Conservation (phyloP, 352 stramenopile species). For the Pythium biforme region DNA sequence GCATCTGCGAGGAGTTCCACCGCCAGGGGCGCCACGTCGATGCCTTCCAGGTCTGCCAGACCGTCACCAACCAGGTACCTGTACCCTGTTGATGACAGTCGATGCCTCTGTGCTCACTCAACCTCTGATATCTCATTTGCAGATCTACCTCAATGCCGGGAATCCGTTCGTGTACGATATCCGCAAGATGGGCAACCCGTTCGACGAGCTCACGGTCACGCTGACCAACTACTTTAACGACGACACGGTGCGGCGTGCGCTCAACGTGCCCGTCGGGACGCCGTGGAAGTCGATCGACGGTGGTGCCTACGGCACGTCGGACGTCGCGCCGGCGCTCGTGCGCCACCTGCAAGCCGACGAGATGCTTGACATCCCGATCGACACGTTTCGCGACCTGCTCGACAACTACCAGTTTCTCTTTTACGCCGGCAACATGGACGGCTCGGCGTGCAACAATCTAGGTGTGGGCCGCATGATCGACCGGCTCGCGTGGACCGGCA, state of each 20-base stretch:
- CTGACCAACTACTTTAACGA: constrained; percentile 85
- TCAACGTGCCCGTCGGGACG: constrained; percentile 77
- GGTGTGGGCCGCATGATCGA: constrained; percentile 78
- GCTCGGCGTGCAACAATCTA: constrained; percentile 79
- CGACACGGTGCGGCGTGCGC: constrained; percentile 71
- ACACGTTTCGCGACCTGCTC: constrained; percentile 71
- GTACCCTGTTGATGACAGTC: background rate
- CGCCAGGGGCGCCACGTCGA: constrained; percentile 71
- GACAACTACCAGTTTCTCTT: constrained; percentile 86
- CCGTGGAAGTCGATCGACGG: constrained; percentile 71
- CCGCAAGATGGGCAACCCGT: constrained; percentile 55
- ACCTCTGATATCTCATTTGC: constrained; percentile 7
- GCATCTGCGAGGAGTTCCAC: constrained; percentile 71
- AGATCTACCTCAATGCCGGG: constrained; percentile 76
- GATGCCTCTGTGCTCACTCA: background rate
- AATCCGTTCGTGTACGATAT: constrained; percentile 88
- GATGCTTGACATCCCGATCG: constrained; percentile 77
- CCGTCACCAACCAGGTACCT: constrained; percentile 52
- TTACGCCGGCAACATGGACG: constrained; percentile 85
- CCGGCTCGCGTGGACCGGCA: constrained; percentile 69
- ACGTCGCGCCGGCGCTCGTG: constrained; percentile 50
- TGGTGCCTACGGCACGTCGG: constrained; percentile 50
- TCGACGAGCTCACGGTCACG: constrained; percentile 44
- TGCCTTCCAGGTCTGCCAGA: constrained; percentile 66
- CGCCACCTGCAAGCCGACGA: constrained; percentile 73